These are phyloP conservation scores for Aegilops longissima DNA, from an alignment of 176 grass and related monocot species.

Conservation along the genomic window DNA sequence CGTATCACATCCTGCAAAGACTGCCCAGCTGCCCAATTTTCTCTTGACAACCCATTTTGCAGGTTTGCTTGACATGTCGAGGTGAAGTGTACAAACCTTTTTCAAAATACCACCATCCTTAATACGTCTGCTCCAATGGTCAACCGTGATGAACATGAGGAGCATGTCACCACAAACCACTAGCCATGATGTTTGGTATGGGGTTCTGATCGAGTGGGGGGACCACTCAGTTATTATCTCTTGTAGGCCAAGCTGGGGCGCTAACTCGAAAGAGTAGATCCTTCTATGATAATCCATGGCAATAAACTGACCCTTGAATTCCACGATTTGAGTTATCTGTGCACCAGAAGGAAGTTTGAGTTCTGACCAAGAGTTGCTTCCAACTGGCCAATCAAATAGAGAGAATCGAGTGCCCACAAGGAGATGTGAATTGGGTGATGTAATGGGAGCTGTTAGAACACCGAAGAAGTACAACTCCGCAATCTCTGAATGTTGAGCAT, in stretches of 20 bases:
- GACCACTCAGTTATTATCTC: conserved; percentile 15
- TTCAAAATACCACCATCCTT: too few species aligned
- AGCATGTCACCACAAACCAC: conserved; percentile 39
- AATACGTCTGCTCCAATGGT: too few species aligned
- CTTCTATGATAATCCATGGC: conserved; percentile 5
- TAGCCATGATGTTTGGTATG: not conserved
- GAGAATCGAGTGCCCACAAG: not conserved
- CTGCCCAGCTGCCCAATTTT: not conserved
- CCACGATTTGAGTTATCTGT: too few species aligned
- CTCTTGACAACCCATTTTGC: conserved; percentile 29
- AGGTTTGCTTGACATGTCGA: conserved; percentile 31
- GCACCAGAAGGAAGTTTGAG: too few species aligned
- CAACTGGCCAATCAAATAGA: too few species aligned
- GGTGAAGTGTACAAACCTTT: not conserved
- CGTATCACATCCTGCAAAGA: too few species aligned
- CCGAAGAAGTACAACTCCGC: too few species aligned
- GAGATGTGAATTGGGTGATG: conserved; percentile 39
- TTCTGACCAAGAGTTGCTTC: too few species aligned
- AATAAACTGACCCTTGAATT: too few species aligned
- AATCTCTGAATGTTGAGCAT: too few species aligned
- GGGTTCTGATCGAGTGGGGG: not conserved
- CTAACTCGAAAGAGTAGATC: conserved; percentile 35
- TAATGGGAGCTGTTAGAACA: conserved; percentile 43
- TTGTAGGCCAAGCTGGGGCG: conserved; percentile 8
- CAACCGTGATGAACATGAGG: conserved; percentile 12